Base-by-base conservation (phyloP, 2,329 filamentous ascomycete genomes). In the Phaeosphaeria sp. region DNA sequence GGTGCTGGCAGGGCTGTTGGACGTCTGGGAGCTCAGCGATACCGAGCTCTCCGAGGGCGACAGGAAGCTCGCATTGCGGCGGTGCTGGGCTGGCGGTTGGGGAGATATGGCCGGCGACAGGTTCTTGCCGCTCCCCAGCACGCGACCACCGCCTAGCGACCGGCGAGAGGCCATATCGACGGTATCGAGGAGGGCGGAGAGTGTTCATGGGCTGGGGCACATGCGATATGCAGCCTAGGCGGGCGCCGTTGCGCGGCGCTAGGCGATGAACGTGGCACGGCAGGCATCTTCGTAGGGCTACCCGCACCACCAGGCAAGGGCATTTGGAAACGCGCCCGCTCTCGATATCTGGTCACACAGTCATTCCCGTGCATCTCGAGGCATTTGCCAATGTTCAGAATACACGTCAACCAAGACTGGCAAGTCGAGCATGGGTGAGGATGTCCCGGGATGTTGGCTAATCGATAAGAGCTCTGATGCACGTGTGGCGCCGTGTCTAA, bases 61-160 rank as follows among this genome's bases (percentile, higher is more conserved):
- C 49, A 88, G 78, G 60, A 86, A 73, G 64, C 79, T 78, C 73
- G 83, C 68, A 79, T 78, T 71, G 67, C 68, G 73, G 74, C 77
- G 78, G 67, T 62, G 72, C 64, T 64, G 63, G 56, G 58, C 58
- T 42, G 58, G 55, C 43, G 65, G 64, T 57, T 58, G 59, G 50
- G 57, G 65, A 64, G 81, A 77, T 58, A 79, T 74, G 63, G 85
- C 81, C 71, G 92, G 90, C 67, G 89, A 90, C 71, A 97, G 87
- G 71, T 90, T 88, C 78, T 90, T 92, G 71, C 92, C 92, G 80
- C 86, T 96, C 72, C 94, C 94, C 71, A 97, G 83, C 73, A 97
- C 89, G 81, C 94, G 89, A 77, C 94, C 94, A 80, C 94, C 93
- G 79, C 94, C 94, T 77, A 97, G 86, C 59, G 79, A 80, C 83